Evolutionary conservation across 1,284 basidiomycete genomes (phyloP).

Genomic region (Puccinia hordei): DNA sequence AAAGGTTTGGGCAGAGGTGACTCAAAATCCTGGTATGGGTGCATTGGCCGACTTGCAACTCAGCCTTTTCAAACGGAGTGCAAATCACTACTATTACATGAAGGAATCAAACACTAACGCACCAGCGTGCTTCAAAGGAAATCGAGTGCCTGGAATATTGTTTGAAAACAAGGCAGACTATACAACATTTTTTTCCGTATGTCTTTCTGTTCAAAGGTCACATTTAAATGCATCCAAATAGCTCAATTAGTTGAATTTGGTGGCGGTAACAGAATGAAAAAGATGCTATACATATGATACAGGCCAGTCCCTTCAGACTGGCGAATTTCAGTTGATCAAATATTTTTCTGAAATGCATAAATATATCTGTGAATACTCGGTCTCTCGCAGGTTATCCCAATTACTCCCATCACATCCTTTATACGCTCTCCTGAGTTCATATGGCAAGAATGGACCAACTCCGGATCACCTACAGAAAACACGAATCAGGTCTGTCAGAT

Average conservation of each 20-base stretch:
- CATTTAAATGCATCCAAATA: neutral
- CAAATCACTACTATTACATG: conserved; percentile 48
- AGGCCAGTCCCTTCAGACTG: conserved; percentile 13
- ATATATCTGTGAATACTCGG: neutral
- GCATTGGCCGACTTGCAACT: conserved; percentile 44
- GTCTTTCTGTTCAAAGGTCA: neutral
- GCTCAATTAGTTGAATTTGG: neutral
- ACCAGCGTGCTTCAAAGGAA: conserved; percentile 28
- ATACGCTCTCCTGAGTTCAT: conserved; percentile 36
- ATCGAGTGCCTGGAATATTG: conserved; percentile 47
- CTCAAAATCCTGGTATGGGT: conserved; percentile 18
- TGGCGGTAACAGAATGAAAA: conserved; percentile 27
- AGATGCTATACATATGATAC: conserved; percentile 52
- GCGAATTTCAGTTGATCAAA: neutral
- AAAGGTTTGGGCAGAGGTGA: conserved; percentile 47
- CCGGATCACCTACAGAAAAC: conserved; percentile 21
- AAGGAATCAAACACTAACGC: conserved; percentile 26
- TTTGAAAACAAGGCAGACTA: conserved; percentile 51
- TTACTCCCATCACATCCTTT: conserved; percentile 45
- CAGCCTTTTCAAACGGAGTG: conserved; percentile 39
- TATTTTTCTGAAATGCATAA: neutral
- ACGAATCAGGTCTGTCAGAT: conserved; percentile 34
- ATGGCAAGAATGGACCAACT: conserved; percentile 45
- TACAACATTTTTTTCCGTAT: conserved; percentile 51
- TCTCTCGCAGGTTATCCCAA: conserved; percentile 39